Evolutionary conservation across 805 yeast genomes (phyloP).

Genomic region (Hanseniaspora mollemarum): DNA sequence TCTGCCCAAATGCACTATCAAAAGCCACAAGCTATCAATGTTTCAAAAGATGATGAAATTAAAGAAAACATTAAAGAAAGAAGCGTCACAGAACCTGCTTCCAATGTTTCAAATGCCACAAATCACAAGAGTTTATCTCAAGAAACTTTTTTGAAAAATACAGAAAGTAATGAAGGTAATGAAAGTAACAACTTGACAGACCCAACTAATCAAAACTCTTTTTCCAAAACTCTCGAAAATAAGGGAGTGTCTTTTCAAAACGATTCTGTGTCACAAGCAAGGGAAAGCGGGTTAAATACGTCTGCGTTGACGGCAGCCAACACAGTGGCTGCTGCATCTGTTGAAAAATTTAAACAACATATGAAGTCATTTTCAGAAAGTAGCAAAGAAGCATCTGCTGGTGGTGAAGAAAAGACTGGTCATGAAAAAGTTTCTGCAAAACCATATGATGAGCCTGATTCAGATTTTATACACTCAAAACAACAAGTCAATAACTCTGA

Average conservation of each 20-base stretch:
- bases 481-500: not conserved
- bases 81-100: not conserved
- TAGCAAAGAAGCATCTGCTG: not conserved
- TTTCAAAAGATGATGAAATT: not conserved
- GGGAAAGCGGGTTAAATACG: not conserved
- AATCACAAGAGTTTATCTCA: not conserved
- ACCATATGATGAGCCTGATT: not conserved
- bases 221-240: no score
- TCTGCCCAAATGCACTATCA: slow-evolving; percentile 4
- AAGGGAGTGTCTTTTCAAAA: no score
- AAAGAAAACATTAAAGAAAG: not conserved
- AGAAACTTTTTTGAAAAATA: no score
- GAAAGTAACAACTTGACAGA: no score
- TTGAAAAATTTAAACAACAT: slow-evolving; percentile 12
- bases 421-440: not conserved
- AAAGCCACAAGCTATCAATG: not conserved
- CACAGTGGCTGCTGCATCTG: slow-evolving; percentile 14
- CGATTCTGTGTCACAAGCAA: not conserved
- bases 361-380: slow-evolving; percentile 7
- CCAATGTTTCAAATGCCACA: not conserved
- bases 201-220: no score
- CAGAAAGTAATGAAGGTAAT: no score
- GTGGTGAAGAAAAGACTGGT: not conserved
- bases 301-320: slow-evolving; percentile 12
- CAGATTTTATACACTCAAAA: not conserved